Conservation (phyloP, 495 filamentous ascomycete genomes). For the Neurospora tetraspora region DNA sequence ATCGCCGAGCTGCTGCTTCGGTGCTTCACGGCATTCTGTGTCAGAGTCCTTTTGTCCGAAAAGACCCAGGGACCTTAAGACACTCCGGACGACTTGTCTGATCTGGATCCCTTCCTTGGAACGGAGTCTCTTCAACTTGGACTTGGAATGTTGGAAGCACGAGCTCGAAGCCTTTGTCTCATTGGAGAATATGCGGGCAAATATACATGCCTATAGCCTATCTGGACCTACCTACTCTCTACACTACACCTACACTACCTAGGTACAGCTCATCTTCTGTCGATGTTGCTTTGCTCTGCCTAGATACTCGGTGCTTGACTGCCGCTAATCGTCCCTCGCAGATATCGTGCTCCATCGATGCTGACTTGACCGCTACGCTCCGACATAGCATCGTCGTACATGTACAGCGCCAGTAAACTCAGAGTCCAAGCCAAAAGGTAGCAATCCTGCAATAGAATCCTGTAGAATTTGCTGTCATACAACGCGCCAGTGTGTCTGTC, state of each 20-base stretch:
- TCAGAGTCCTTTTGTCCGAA: background rate
- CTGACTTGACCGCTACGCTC: background rate
- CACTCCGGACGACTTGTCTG: background rate
- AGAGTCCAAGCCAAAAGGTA: background rate
- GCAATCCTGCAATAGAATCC: background rate
- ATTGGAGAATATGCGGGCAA: background rate
- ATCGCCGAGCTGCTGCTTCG: background rate
- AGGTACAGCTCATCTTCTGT: background rate
- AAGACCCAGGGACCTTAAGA: background rate
- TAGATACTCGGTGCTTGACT: background rate
- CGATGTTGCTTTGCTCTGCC: background rate
- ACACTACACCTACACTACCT: too few relatives aligned
- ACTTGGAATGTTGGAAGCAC: background rate
- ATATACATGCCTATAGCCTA: background rate
- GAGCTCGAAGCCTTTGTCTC: background rate
- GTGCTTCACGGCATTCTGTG: background rate
- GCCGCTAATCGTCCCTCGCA: background rate
- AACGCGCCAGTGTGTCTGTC: background rate
- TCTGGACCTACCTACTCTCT: background rate
- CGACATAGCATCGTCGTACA: background rate
- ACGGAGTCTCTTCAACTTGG: background rate
- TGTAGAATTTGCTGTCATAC: background rate
- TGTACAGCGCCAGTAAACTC: background rate
- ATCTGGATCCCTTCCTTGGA: background rate
- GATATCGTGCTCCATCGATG: background rate